Evolutionary conservation across 1,284 basidiomycete species (phyloP).

Genomic region (Leccinum holopus): DNA sequence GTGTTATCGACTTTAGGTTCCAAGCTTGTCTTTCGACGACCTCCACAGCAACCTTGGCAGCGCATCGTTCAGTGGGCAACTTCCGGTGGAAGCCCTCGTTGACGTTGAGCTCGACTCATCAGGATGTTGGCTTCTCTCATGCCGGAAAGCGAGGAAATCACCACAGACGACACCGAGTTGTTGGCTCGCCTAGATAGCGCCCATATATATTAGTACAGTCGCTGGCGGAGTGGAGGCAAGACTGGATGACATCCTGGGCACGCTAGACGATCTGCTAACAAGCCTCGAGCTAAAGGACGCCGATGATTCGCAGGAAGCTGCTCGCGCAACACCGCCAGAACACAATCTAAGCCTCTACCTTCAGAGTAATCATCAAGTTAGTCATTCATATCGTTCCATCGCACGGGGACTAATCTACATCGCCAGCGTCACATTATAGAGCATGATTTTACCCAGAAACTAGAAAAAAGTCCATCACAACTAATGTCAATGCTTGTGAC

Average conservation of each 20-base stretch:
- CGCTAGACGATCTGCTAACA: constrained; percentile 54
- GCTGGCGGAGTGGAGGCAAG: constrained; percentile 57
- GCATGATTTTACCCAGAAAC: constrained; percentile 19
- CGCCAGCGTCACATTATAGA: constrained; percentile 9
- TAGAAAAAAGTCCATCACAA: constrained; percentile 4
- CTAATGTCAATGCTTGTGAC: constrained; percentile 10
- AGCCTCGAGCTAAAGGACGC: constrained; percentile 37
- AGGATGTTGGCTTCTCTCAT: constrained; percentile 38
- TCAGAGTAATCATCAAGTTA: constrained; percentile 16
- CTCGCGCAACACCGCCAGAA: background rate
- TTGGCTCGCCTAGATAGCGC: constrained; percentile 52
- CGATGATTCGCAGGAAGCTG: constrained; percentile 1
- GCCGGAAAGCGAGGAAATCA: constrained; percentile 33
- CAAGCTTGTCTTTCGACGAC: constrained; percentile 25
- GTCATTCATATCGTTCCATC: constrained; percentile 3
- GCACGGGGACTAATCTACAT: background rate
- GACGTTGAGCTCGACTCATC: constrained; percentile 32
- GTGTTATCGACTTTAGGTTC: constrained; percentile 14
- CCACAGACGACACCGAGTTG: constrained; percentile 45
- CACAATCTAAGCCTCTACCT: background rate
- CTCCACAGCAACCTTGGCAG: constrained; percentile 1
- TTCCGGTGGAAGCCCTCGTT: constrained; percentile 1
- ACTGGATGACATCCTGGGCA: constrained; percentile 55
- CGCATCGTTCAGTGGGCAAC: constrained; percentile 1
- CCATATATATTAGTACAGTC: constrained; percentile 38